phyloP scores from a whole-genome alignment of 2,329 filamentous ascomycete genomes.

The Neoarthrinium moseri region DNA sequence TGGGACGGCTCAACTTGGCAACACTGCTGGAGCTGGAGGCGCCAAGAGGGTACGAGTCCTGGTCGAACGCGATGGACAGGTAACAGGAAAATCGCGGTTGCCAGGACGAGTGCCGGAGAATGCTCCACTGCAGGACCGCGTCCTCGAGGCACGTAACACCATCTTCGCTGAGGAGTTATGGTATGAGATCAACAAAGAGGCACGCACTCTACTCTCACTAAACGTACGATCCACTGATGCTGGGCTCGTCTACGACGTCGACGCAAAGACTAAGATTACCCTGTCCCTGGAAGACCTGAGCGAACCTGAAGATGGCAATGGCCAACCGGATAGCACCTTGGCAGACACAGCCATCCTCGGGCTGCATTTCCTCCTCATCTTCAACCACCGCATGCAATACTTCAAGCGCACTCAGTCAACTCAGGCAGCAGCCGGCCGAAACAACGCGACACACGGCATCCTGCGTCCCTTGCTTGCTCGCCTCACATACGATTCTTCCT shows the following conservation, averaged over 20 bases:
- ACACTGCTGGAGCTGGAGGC: conserved; percentile 48
- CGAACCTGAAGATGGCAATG: conserved; percentile 35
- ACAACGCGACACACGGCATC: conserved; percentile 45
- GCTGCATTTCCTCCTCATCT: conserved; percentile 73
- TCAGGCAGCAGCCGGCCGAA: conserved; percentile 33
- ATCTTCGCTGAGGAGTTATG: conserved; percentile 85
- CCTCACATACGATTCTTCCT: conserved; percentile 40
- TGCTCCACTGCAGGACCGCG: conserved; percentile 62
- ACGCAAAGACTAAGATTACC: conserved; percentile 55
- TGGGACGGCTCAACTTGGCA: conserved; percentile 73
- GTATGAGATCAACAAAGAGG: conserved; percentile 83
- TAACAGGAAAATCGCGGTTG: conserved; percentile 56
- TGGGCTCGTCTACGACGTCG: conserved; percentile 54
- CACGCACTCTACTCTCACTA: conserved; percentile 68
- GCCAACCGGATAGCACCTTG: conserved; percentile 43
- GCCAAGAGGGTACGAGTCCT: conserved; percentile 67
- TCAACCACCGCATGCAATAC: conserved; percentile 76
- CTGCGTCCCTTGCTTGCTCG: conserved; percentile 52
- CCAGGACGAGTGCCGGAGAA: conserved; percentile 56
- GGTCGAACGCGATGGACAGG: conserved; percentile 54
- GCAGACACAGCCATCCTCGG: conserved; percentile 66
- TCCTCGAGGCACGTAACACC: conserved; percentile 74
- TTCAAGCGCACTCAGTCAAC: conserved; percentile 55
- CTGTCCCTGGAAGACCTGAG: conserved; percentile 67
- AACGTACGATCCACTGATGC: conserved; percentile 65